Evolutionary conservation across 2,329 filamentous ascomycete species (phyloP).

Genomic region (Claviceps purpurea): DNA sequence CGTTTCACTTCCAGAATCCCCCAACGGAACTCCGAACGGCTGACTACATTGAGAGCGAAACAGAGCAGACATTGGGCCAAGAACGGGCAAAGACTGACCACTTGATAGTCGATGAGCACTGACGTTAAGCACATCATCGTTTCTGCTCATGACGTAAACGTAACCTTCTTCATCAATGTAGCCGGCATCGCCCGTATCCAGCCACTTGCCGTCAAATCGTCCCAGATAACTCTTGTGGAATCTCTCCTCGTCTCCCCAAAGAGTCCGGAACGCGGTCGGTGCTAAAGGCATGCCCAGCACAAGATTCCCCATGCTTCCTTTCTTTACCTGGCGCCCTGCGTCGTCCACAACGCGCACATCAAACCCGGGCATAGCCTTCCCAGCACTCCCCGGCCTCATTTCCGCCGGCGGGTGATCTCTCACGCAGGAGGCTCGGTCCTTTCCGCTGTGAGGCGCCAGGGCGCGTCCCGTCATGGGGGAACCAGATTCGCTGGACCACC

Average conservation of each 20-base stretch:
- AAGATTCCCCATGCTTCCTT: slow-evolving; percentile 78
- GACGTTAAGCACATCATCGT: slow-evolving; percentile 91
- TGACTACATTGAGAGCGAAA: background rate
- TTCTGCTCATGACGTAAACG: slow-evolving; percentile 49
- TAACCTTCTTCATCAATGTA: slow-evolving; percentile 66
- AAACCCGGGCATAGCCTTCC: slow-evolving; percentile 84
- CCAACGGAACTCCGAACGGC: background rate
- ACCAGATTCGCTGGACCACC: slow-evolving; percentile 48
- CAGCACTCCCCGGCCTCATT: slow-evolving; percentile 75
- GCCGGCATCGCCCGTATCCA: slow-evolving; percentile 86
- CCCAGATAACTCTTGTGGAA: slow-evolving; percentile 80
- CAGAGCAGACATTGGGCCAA: too few relatives aligned
- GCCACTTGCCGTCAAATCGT: slow-evolving; percentile 67
- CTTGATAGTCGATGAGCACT: slow-evolving; percentile 84
- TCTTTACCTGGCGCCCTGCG: slow-evolving; percentile 54
- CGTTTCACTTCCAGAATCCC: background rate
- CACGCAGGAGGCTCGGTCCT: slow-evolving; percentile 31
- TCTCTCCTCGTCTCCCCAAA: slow-evolving; percentile 75
- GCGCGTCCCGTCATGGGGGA: slow-evolving; percentile 45
- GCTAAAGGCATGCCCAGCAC: slow-evolving; percentile 72
- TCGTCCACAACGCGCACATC: slow-evolving; percentile 79
- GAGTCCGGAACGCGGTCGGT: slow-evolving; percentile 71
- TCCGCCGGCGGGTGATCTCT: slow-evolving; percentile 29
- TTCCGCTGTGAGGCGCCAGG: slow-evolving; percentile 43
- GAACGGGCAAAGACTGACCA: slow-evolving; percentile 33